Evolutionary conservation across 1,284 basidiomycete species (phyloP).

Genomic region (Boletellus sp.): DNA sequence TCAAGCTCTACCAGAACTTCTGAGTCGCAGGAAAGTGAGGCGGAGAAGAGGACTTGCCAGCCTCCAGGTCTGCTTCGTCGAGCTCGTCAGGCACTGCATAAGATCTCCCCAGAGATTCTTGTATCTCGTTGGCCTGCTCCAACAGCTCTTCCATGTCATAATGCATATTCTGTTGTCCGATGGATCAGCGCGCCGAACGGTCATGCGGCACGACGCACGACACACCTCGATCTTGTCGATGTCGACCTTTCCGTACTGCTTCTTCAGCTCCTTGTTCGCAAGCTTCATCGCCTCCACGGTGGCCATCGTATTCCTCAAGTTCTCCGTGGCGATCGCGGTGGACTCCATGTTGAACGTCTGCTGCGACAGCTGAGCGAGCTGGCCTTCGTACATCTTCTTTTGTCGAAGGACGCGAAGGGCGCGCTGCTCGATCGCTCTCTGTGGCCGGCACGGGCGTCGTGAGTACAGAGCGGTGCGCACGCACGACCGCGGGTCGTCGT

Average conservation of each 20-base stretch:
- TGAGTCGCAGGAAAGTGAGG: constrained; percentile 5
- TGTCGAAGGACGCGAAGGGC: constrained; percentile 93
- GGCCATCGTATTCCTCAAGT: constrained; percentile 99
- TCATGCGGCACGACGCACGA: constrained; percentile 17
- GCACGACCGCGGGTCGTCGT: constrained; percentile 1
- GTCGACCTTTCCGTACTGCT: constrained; percentile 96
- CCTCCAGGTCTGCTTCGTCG: constrained; percentile 96
- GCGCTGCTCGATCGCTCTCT: constrained; percentile 93
- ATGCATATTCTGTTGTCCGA: constrained; percentile 69
- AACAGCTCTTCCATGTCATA: constrained; percentile 98
- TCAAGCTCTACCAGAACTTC: constrained; percentile 70
- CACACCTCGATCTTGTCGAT: constrained; percentile 96
- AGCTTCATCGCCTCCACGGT: constrained; percentile 96
- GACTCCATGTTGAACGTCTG: constrained; percentile 99
- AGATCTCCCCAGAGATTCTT: constrained; percentile 88
- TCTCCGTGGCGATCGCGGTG: constrained; percentile 92
- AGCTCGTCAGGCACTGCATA: constrained; percentile 98
- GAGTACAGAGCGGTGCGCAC: background rate
- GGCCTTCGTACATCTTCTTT: constrained; percentile 93
- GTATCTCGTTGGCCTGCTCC: constrained; percentile 97
- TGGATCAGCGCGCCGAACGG: background rate
- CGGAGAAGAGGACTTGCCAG: constrained; percentile 56
- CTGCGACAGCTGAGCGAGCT: constrained; percentile 88
- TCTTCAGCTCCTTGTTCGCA: constrained; percentile 97
- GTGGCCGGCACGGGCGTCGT: background rate